Evolutionary conservation across 140 eudicot genomes (phyloP), one percentile per base, ranked within the genome.

Genomic region (Flaveria floridana): DNA sequence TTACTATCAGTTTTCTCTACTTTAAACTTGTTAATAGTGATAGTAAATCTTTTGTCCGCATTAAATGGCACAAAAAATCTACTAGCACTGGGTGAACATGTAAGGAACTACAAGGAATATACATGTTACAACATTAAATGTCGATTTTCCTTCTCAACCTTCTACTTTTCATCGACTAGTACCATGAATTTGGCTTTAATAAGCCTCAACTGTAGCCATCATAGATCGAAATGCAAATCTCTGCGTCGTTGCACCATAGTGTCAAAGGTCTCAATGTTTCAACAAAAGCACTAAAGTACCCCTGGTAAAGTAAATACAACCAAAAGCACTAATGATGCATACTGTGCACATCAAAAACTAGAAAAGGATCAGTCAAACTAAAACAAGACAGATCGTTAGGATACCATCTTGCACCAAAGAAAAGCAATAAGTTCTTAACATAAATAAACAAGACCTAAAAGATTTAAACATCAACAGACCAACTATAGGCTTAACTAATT

Each of bases 381-480:
- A 63, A 75, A 75, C 19, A 41, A n/a, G 59, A 53, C 9, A 23
- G 9, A 23, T n/a, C 41, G 34, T 9, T 37, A 0, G 39, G 41
- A 61, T 20, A 57, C 34, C 26, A 55, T 58, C 65, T 58, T 44
- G 50, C 13, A 44, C 50, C 14, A 44, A 44, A 44, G 50, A 44
- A 34, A 65, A 37, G 25, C 58, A 19, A 41, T 18, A 68, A 34
- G 26, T 52, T 65, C 19, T 13, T 14, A 52, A 52, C 58, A 28
- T 15, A 28, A 76, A 12, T 3, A 68, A 68, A 55, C 42, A 25
- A 18, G 16, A 25, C 44, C 74, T 52, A 76, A 41, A 47, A 68
- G 51, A 10, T 44, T 69, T 44, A 6, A 65, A 70, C 53, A 62
- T 15, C 58, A 57, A 66, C 67, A 21, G n/a, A 78, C 57, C 65